phyloP scores from a whole-genome alignment of 306 rosid genomes.

The Malus domestica region ASM211411v1 NC_041803.1:28005501-28006000 shows the following conservation, averaged over 20 bases:
- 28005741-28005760: not conserved
- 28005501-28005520: constrained; percentile 89
- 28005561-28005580: not conserved
- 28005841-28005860: not conserved
- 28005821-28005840: not conserved
- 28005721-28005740: not conserved
- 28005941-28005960: constrained; percentile 76
- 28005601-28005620: not conserved
- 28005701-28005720: not conserved
- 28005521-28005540: constrained; percentile 76
- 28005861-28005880: constrained; percentile 13
- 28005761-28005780: not conserved
- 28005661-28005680: not conserved
- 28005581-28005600: not conserved
- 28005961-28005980: constrained; percentile 92
- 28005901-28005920: constrained; percentile 69
- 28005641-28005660: not conserved
- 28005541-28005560: constrained; percentile 71
- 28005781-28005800: too few relatives aligned
- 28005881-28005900: constrained; percentile 64
- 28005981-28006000: constrained; percentile 83
- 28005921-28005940: constrained; percentile 49
- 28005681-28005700: not conserved
- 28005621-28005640: not conserved
- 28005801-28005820: not conserved